Base-by-base conservation (phyloP, 805 yeast species). In the Maudiozyma saulgeensis region DNA sequence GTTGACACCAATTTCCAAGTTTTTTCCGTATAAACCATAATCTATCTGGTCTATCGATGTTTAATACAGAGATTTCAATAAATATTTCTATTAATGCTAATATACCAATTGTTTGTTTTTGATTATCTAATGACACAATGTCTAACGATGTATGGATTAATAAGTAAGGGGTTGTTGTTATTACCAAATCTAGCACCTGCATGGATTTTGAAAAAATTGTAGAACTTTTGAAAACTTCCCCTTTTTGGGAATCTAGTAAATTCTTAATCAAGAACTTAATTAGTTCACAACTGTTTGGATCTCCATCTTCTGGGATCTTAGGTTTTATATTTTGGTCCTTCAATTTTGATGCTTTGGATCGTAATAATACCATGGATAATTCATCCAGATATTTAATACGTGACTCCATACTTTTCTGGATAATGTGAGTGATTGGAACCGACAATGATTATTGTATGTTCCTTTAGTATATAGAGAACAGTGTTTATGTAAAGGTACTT, bases 301-400 rank as follows among this genome's bases (percentile, higher is more conserved):
- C 59, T 11, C 41, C 51, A 43, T 49, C 50, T 19, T 23, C 21
- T 6, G 50, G 53, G 25, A 35, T 7, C 18, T 37, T 44, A 19
- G 45, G 44, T 21, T 6, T 5, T 9, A 15, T 40, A 5, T 25
- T 21, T 12, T 21, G 31, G 5, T 40, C 28, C 13, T 21, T 23
- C 11, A n/a, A 11, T 13, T 21, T 40, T 7, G 43, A 40, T 23
- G 13, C 12, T 40, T 40, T 40, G 12, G 50, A 49, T 23, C 55
- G 62, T 44, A 52, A 55, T n/a, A 64, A 57, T 16, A 64, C 66
- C 35, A 56, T 48, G 39, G 58, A 58, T 40, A 64, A 47, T 43
- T 64, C 68, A 45, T 62, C 66, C 26, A 64, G 47, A 49, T 63
- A 64, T 46, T 58, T 59, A 21, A 56, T 54, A 41, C 58, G 63